Evolutionary conservation across 345 rosid genomes (phyloP).

Genomic region (Hibiscus trionum): DNA sequence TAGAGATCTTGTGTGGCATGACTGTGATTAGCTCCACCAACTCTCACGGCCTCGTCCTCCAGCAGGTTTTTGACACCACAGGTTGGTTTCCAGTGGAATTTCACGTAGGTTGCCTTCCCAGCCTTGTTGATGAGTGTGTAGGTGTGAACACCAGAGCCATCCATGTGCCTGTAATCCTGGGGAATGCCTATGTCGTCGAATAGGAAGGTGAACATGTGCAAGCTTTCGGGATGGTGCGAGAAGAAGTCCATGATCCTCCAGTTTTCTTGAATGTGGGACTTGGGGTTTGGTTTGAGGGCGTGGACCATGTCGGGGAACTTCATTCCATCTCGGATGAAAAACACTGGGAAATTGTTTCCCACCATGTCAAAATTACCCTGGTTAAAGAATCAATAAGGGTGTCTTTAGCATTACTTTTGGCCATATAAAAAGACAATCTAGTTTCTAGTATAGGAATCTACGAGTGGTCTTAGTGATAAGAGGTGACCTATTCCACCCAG

Average conservation of each 20-base stretch:
- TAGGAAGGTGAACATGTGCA: constrained; percentile 76
- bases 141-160: constrained; percentile 83
- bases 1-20: constrained; percentile 93
- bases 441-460: no score
- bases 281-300: constrained; percentile 88
- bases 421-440: no score
- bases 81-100: constrained; percentile 96
- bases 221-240: constrained; percentile 91
- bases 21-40: constrained; percentile 93
- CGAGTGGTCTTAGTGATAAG: no score
- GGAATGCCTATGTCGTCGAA: constrained; percentile 89
- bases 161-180: constrained; percentile 94
- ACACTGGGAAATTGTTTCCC: constrained; percentile 96
- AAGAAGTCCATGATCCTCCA: constrained; percentile 93
- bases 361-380: constrained; percentile 97
- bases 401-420: no score
- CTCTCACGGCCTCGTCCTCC: constrained; percentile 79
- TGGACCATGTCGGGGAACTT: constrained; percentile 94
- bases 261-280: constrained; percentile 87
- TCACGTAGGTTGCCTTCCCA: constrained; percentile 70
- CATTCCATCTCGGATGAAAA: constrained; percentile 90
- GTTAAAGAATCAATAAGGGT: not conserved
- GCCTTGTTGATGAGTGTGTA: constrained; percentile 71
- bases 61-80: constrained; percentile 71
- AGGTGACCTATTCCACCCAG: no score